phyloP scores from a whole-genome alignment of 495 filamentous ascomycete species.

The Staphylotrichum tortipilum region DNA sequence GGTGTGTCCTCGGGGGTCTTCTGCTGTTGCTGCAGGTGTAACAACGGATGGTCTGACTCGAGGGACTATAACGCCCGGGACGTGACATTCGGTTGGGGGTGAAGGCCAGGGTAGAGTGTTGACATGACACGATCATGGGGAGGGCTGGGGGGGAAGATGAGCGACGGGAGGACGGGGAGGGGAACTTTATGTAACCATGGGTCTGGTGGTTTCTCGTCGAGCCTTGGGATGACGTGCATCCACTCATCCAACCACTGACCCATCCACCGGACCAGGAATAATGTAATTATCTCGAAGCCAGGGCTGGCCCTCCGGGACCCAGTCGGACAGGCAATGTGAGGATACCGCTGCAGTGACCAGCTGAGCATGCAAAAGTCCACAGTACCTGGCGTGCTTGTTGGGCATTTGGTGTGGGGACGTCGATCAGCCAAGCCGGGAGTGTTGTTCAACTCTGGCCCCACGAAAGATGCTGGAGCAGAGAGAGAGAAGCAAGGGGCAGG shows the following conservation, averaged over 20 bases:
- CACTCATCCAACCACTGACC: too few relatives aligned
- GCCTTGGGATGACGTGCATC: constrained; percentile 1
- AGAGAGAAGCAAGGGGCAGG: neutral
- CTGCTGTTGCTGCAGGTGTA: too few relatives aligned
- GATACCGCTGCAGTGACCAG: constrained; percentile 5
- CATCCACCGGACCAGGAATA: too few relatives aligned
- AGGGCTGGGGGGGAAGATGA: neutral
- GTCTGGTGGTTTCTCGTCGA: neutral
- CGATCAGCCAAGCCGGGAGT: constrained; percentile 4
- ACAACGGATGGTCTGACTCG: too few relatives aligned
- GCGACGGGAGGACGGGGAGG: neutral
- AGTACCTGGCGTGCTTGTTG: constrained; percentile 1
- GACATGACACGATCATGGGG: too few relatives aligned
- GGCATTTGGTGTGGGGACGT: constrained; percentile 3
- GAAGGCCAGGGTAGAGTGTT: too few relatives aligned
- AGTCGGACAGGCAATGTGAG: constrained; percentile 4
- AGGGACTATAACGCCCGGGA: too few relatives aligned
- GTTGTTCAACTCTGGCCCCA: neutral
- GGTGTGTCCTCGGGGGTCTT: too few relatives aligned
- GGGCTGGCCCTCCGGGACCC: too few relatives aligned
- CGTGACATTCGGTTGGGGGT: too few relatives aligned
- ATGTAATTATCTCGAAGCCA: too few relatives aligned
- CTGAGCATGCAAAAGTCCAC: constrained; percentile 6
- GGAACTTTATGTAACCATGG: constrained; percentile 6
- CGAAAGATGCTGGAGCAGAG: neutral